phyloP scores from a whole-genome alignment of 2,329 filamentous ascomycete species.

The Phialophora macrospora region DNA sequence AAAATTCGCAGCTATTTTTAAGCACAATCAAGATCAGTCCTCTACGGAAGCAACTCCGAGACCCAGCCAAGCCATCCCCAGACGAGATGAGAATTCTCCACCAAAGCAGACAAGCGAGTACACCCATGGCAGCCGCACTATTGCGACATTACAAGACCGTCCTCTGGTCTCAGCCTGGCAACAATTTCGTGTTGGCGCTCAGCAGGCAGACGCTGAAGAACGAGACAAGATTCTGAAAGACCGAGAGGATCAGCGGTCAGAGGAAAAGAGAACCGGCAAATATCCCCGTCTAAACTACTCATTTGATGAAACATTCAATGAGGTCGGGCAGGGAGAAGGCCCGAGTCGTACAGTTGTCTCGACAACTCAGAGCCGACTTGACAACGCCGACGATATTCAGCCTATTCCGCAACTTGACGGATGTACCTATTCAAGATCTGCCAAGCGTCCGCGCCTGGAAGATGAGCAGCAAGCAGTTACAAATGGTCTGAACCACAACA shows the following conservation, averaged over 20 bases:
- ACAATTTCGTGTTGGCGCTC: conserved; percentile 45
- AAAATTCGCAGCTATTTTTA: conserved; percentile 73
- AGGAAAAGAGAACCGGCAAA: conserved; percentile 28
- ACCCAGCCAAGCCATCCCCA: neutral
- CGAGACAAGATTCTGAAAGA: conserved; percentile 42
- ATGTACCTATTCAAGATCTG: conserved; percentile 30
- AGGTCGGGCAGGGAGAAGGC: conserved; percentile 40
- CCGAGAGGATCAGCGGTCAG: conserved; percentile 31
- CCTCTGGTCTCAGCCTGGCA: conserved; percentile 47
- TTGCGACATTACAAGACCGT: conserved; percentile 24
- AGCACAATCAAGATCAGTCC: conserved; percentile 49
- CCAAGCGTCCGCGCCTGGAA: conserved; percentile 29
- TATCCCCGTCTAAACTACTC: conserved; percentile 35
- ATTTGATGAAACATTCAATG: conserved; percentile 48
- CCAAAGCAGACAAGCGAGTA: conserved; percentile 1
- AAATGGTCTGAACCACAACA: neutral
- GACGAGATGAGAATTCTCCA: neutral
- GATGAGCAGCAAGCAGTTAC: conserved; percentile 1
- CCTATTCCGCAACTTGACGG: conserved; percentile 36
- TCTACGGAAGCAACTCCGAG: neutral
- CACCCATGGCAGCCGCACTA: conserved; percentile 12
- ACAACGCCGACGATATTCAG: neutral
- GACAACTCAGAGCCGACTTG: conserved; percentile 20
- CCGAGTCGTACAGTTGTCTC: conserved; percentile 23
- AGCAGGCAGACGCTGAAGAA: conserved; percentile 45